phyloP scores from a whole-genome alignment of 495 filamentous ascomycete genomes.

The Aspergillus homomorphus region DNA sequence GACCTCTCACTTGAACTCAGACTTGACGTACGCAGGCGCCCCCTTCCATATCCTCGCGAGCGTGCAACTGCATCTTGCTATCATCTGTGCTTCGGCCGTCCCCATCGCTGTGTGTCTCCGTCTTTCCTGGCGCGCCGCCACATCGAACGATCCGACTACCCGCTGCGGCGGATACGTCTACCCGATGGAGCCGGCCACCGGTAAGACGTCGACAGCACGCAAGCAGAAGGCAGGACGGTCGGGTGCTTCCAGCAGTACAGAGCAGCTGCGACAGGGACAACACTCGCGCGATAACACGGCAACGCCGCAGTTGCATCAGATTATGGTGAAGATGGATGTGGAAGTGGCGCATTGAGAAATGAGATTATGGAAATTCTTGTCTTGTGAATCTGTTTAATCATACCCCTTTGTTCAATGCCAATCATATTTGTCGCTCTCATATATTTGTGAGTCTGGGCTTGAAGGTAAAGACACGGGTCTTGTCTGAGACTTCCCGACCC shows the following conservation, averaged over 20 bases:
- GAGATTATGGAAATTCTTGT: background rate
- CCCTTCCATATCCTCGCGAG: background rate
- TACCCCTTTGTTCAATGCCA: too few relatives aligned
- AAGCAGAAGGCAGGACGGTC: background rate
- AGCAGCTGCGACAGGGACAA: background rate
- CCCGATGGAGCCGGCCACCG: background rate
- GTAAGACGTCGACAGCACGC: background rate
- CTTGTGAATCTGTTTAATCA: too few relatives aligned
- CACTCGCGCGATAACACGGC: background rate
- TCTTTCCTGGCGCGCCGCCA: background rate
- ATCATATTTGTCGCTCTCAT: too few relatives aligned
- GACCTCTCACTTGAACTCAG: background rate
- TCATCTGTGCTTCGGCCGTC: background rate
- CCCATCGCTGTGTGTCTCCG: background rate
- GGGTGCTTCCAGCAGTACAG: background rate
- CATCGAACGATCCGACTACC: background rate
- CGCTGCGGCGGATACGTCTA: background rate
- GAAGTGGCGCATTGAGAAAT: background rate
- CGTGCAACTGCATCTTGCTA: background rate
- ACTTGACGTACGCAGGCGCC: background rate
- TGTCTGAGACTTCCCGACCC: background rate
- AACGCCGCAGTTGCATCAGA: background rate
- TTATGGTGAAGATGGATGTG: background rate
- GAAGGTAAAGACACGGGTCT: background rate
- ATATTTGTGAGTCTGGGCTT: background rate